Conservation (phyloP, 169 alveolate genomes). For the Babesia divergens region DNA sequence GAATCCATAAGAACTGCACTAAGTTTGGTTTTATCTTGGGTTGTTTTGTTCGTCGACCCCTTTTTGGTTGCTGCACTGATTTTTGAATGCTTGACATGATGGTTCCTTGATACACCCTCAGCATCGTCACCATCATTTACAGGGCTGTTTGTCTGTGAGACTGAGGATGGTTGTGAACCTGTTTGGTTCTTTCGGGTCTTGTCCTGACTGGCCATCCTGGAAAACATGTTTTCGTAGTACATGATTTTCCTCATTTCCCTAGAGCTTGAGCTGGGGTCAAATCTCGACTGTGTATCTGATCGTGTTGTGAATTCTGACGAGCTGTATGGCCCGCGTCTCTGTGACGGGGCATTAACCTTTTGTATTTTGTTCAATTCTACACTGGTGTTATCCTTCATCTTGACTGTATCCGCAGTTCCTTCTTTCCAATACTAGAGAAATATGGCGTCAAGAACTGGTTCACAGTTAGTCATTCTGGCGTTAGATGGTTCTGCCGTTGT, state of each 20-base stretch:
- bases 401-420: too few relatives aligned
- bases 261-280: slow-evolving; percentile 71
- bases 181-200: neutral
- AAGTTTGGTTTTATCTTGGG: too few relatives aligned
- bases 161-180: neutral
- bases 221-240: slow-evolving; percentile 75
- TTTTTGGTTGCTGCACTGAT: neutral
- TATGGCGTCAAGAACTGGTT: too few relatives aligned
- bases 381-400: slow-evolving; percentile 11
- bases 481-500: too few relatives aligned
- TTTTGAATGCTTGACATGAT: neutral
- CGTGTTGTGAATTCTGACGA: neutral
- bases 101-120: neutral
- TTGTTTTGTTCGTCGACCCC: neutral
- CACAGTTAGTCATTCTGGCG: too few relatives aligned
- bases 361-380: neutral
- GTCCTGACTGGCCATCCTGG: slow-evolving; percentile 66
- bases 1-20: neutral
- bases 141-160: neutral
- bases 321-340: slow-evolving; percentile 20
- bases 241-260: slow-evolving; percentile 71
- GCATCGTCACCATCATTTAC: neutral
- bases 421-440: too few relatives aligned
- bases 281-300: slow-evolving; percentile 11
- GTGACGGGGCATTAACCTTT: slow-evolving; percentile 13